phyloP scores from a whole-genome alignment of 257 asterid species.

The Prunella vulgaris region DNA sequence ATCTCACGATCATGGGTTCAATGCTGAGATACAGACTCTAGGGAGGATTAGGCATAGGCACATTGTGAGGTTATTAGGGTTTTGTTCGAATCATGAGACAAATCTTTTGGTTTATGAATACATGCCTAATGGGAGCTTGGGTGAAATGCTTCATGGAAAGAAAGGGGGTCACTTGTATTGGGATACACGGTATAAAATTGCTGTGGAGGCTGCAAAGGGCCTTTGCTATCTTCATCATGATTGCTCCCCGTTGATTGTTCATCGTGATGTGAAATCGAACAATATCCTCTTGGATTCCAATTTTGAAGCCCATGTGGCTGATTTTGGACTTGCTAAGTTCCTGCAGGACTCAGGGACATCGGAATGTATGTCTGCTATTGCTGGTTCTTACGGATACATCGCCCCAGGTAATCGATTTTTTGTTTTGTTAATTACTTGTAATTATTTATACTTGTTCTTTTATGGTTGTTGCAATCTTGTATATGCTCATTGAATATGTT shows the following conservation, averaged over 20 bases:
- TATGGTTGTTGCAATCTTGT: not conserved
- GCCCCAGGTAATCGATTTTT: constrained; percentile 67
- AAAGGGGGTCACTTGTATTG: constrained; percentile 92
- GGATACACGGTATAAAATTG: constrained; percentile 88
- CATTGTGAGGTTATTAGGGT: constrained; percentile 80
- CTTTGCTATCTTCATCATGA: constrained; percentile 97
- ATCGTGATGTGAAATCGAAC: constrained; percentile 91
- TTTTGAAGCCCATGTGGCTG: constrained; percentile 97
- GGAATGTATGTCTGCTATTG: constrained; percentile 98
- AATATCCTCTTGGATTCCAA: constrained; percentile 75
- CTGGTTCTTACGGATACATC: constrained; percentile 96
- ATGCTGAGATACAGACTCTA: constrained; percentile 90
- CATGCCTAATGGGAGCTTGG: constrained; percentile 98
- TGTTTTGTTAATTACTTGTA: not conserved
- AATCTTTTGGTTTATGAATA: constrained; percentile 85
- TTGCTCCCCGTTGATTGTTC: constrained; percentile 90
- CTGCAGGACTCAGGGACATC: constrained; percentile 92
- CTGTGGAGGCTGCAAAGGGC: constrained; percentile 91
- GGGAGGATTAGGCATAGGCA: constrained; percentile 95
- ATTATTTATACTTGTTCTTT: not conserved
- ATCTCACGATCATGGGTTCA: constrained; percentile 93
- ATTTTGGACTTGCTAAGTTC: constrained; percentile 96
- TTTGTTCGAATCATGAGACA: constrained; percentile 89
- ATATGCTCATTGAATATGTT: constrained; percentile 5
- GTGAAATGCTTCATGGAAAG: constrained; percentile 92